Base-by-base conservation (phyloP, 345 rosid genomes). In the Hibiscus syriacus region DNA sequence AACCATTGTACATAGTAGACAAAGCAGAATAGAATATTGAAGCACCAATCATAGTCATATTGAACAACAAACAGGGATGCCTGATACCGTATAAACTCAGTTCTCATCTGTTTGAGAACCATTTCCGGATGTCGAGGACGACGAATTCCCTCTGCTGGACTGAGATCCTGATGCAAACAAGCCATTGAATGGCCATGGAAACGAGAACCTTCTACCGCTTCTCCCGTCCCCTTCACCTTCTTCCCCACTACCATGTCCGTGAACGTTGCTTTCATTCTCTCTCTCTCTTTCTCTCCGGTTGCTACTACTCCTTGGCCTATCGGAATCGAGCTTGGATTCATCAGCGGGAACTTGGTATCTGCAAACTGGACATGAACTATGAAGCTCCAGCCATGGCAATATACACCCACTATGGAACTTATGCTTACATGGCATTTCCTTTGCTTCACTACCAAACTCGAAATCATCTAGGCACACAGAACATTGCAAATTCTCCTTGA, bases 221-320 rank as follows among this genome's bases (percentile, higher is more conserved):
- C 50, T 45, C 7, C 19, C 50, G 6, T 45, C 50, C 32, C 69
- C 96, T 17, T 82, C 87, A n/a, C 72, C 81, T 67, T 81, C 89
- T 65, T 80, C 90, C n/a, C 13, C 55, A 49, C 27, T 70, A 1
- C 43, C 83, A 52, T 29, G 9, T 16, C 50, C 50, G 6, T 45
- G 50, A 25, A 45, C 78, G 73, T 54, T 68, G 65, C 69, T 75
- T 55, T 73, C 76, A 46, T 36, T 66, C 41, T 64, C 83, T 56
- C 74, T 11, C 12, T 38, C 41, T 38, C 41, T 38, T 13, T 38
- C 41, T 38, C 41, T 38, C 10, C 27, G 73, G 67, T 71, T 67
- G 56, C 19, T 45, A 45, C 17, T 45, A 14, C 50, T 45, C 50
- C 17, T 45, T n/a, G 50, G 50, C 50, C 50, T 45, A 16, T 14